Conservation (phyloP, 129 eudicot genomes). For the Chrysanthemum makinoi region DNA sequence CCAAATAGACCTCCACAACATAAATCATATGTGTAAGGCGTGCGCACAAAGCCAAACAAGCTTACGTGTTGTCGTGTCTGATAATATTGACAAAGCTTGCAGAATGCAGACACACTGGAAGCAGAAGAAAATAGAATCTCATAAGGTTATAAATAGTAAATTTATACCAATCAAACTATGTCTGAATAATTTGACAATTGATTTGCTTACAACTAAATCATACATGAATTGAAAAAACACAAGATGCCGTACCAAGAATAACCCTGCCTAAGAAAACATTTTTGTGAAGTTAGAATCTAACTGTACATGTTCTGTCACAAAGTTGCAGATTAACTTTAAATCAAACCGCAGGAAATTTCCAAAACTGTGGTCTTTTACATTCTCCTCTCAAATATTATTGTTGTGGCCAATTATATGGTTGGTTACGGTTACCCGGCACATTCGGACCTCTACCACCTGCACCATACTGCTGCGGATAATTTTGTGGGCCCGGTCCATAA, state of each 20-base stretch:
- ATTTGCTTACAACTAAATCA: no score
- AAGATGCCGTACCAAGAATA: no score
- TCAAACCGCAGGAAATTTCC: conserved; percentile 13
- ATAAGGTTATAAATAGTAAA: no score
- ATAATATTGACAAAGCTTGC: no score
- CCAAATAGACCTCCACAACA: no score
- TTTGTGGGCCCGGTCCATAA: conserved; percentile 57
- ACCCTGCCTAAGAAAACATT: not conserved
- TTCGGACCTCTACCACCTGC: conserved; percentile 59
- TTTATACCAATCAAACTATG: no score
- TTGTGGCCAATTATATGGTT: conserved; percentile 70
- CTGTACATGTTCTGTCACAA: conserved; percentile 30
- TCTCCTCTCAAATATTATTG: conserved; percentile 25
- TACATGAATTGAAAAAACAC: not conserved
- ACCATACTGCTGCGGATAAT: conserved; percentile 62
- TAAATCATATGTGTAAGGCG: no score
- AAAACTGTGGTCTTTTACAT: conserved; percentile 18
- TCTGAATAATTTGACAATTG: no score
- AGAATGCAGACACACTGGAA: no score
- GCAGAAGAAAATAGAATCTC: no score
- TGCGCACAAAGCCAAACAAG: no score
- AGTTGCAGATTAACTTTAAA: conserved; percentile 7
- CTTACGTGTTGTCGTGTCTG: no score
- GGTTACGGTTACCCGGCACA: conserved; percentile 53
- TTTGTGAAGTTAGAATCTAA: conserved; percentile 7